Evolutionary conservation across 345 rosid species (phyloP), one percentile per base, ranked within the genome.

Genomic region (Salix viminalis): DNA sequence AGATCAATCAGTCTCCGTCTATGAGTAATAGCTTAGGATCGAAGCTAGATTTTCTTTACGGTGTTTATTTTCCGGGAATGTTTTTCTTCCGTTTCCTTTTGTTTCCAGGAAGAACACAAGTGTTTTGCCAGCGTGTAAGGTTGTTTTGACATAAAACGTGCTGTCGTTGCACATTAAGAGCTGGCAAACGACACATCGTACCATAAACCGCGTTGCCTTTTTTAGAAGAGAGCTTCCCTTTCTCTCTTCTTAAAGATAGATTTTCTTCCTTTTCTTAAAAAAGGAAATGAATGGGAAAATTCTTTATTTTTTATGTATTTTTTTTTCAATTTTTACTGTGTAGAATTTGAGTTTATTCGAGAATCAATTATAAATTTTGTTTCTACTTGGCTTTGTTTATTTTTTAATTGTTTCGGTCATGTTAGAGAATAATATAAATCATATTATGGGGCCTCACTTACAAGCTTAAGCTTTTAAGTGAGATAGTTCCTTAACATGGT

Each of bases 41-140:
- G 18, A 79, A 79, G 83, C 82, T 46, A 13, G 4, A 19, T 30
- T 24, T 48, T 72, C 44, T 61, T 60, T 70, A 60, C 71, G 71
- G 77, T 23, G 74, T 60, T 70, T 36, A 36, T 18, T 67, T 14
- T 37, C 56, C 70, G 9, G 39, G 73, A 32, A 39, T 54, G 60
- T 3, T 54, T n/a, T 54, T 54, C 23, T 24, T 42, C 46, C 2
- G 46, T 44, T 69, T 41, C 23, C 24, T 19, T 36, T 44, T 5
- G 5, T 34, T 67, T 34, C 70, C 44, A 19, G 48, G 69, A 34
- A 7, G 18, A 24, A 5, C 65, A 9, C 5, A 0, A 56, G 32
- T 23, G 65, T 19, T 64, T 10, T 13, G 67, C 19, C 37, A 64
- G 67, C 67, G 67, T 64, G 36, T 4, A 28, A 26, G 24, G 60